These are phyloP conservation scores for Turritis glabra DNA, from an alignment of 345 rosid genomes.

Conservation along the genomic window DNA sequence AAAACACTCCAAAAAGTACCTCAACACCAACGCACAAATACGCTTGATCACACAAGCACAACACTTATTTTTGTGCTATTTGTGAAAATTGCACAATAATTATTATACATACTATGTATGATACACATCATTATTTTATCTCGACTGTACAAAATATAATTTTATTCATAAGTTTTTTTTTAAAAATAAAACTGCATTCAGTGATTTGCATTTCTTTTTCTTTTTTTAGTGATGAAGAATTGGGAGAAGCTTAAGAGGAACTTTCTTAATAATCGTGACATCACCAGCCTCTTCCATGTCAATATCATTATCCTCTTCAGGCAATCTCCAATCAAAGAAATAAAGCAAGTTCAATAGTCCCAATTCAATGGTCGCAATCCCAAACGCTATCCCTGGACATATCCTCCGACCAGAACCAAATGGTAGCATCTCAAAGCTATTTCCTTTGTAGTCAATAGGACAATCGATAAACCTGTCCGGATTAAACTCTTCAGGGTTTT, in stretches of 20 bases:
- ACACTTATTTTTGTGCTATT: too few species aligned
- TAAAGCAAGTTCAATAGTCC: background rate
- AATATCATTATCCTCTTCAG: background rate
- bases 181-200: too few species aligned
- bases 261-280: slow-evolving; percentile 4
- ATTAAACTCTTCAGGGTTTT: background rate
- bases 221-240: background rate
- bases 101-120: too few species aligned
- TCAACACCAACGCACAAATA: too few species aligned
- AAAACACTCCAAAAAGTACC: too few species aligned
- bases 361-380: background rate
- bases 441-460: background rate
- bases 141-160: too few species aligned
- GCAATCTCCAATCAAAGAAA: slow-evolving; percentile 1
- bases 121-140: too few species aligned
- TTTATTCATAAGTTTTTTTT: background rate
- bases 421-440: background rate
- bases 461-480: background rate
- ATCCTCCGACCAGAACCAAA: slow-evolving; percentile 7
- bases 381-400: background rate
- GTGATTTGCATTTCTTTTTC: too few species aligned
- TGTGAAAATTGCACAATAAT: too few species aligned
- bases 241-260: slow-evolving; percentile 29
- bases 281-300: slow-evolving; percentile 30
- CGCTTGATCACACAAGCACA: too few species aligned